Base-by-base conservation (phyloP, 176 grass and related monocot species). In the Oryza longistaminata region DNA sequence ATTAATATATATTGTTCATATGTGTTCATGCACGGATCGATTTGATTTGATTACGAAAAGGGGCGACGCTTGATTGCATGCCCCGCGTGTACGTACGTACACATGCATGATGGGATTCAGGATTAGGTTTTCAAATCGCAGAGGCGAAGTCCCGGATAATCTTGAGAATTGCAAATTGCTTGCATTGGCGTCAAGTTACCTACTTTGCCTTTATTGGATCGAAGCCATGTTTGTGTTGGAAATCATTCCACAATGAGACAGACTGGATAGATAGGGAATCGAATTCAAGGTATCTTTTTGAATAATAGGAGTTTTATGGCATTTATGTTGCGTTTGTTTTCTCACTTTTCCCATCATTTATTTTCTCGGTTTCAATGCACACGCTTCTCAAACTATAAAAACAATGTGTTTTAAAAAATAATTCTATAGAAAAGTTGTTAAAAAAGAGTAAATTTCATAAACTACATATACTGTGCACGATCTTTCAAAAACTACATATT, bases 101-200 rank as follows among this genome's bases (percentile, higher is more conserved):
- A 19, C 17, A 21, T 11, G 24, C 21, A 24, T 6, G 46, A 43
- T 40, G 33, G 53, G 49, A 58, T 71, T 71, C 21, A 62, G 25
- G 69, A 73, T 73, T 2, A 6, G 15, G 52, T 73, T 83, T 83
- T 72, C 70, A 39, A 73, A n/a, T 71, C 12, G 24, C 37, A 4
- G 35, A 29, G 68, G 9, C 3, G 21, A 71, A 60, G 68, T 72
- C 50, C 68, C 3, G 34, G 22, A 17, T 72, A 43, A 82, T 72
- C 5, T 72, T 2, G n/a, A 14, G 9, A 26, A 4, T 9, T 82
- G 50, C 35, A 21, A 62, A 72, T 62, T 53, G 39, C 39, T 34
- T 26, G 29, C 29, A 3, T 31, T 31, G 79, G 66, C 21, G 16
- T 37, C 21, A 39, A 70, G 78, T 26, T 81, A 67, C n/a, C 78